Evolutionary conservation across 768 basidiomycete genomes (phyloP).

Genomic region (Boletus sensibilis): DNA sequence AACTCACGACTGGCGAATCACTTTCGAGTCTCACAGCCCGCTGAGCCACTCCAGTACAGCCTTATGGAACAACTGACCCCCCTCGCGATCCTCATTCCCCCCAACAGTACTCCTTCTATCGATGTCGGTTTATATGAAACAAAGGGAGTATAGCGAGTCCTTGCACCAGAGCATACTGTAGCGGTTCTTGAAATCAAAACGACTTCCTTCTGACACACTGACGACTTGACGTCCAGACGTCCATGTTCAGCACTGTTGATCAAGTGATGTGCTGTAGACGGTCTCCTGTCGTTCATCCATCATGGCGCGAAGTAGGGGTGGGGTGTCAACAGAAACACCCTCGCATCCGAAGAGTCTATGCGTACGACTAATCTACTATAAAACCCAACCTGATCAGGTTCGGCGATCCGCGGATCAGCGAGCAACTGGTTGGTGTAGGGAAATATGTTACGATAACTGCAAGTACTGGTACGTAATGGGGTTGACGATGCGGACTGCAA

Average conservation of each 20-base stretch:
- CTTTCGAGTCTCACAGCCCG: neutral
- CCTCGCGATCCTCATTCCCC: no score
- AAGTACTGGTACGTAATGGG: conserved; percentile 60
- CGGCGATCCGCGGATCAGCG: conserved; percentile 48
- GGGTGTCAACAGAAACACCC: neutral
- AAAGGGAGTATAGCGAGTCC: neutral
- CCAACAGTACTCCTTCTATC: no score
- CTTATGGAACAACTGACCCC: neutral
- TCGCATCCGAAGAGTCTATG: conserved; percentile 13
- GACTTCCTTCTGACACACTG: no score
- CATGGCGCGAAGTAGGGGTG: neutral
- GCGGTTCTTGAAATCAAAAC: neutral
- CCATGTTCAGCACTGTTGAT: neutral
- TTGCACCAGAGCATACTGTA: neutral
- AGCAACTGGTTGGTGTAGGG: conserved; percentile 71
- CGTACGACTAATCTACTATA: conserved; percentile 63
- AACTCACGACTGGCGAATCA: neutral
- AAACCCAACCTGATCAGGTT: conserved; percentile 57
- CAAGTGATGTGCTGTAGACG: conserved; percentile 43
- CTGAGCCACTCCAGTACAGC: neutral
- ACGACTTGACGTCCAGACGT: no score
- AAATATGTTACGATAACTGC: no score
- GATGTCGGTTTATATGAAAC: neutral
- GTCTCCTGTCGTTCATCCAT: conserved; percentile 46
- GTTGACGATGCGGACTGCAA: conserved; percentile 52